Conservation (phyloP, 1,284 basidiomycete genomes). For the Boletus semigastroideus region DNA sequence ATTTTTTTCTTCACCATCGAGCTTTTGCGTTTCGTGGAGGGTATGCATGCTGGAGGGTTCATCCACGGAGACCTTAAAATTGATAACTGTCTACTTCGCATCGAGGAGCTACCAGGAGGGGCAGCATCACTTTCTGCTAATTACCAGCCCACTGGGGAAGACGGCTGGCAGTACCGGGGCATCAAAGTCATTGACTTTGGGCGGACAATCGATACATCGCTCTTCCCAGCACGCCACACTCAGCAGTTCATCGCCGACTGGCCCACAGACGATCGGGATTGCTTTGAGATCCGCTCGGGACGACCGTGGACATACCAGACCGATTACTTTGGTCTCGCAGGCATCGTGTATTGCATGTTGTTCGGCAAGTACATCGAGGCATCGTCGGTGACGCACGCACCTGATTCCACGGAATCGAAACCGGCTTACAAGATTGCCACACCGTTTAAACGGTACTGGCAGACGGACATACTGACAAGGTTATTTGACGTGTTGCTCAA, state of each 20-base stretch:
- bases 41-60: constrained; percentile 78
- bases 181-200: constrained; percentile 97
- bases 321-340: constrained; percentile 94
- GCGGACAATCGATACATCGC: constrained; percentile 81
- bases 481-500: constrained; percentile 91
- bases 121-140: constrained; percentile 67
- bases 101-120: constrained; percentile 79
- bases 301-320: constrained; percentile 91
- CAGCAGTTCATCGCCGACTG: constrained; percentile 90
- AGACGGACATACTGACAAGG: constrained; percentile 81
- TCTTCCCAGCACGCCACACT: constrained; percentile 62
- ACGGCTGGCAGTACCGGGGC: constrained; percentile 88
- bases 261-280: constrained; percentile 86
- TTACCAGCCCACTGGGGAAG: constrained; percentile 75
- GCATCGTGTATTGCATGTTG: constrained; percentile 92
- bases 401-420: constrained; percentile 33
- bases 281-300: constrained; percentile 83
- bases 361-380: constrained; percentile 94
- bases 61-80: constrained; percentile 99
- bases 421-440: constrained; percentile 66
- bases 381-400: constrained; percentile 46
- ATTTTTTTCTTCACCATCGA: constrained; percentile 96
- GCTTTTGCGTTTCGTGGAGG: constrained; percentile 81
- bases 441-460: constrained; percentile 94
- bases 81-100: constrained; percentile 93